These are phyloP conservation scores for Xeromyces bisporus DNA, from an alignment of 495 filamentous ascomycete genomes.

Conservation along the genomic window DNA sequence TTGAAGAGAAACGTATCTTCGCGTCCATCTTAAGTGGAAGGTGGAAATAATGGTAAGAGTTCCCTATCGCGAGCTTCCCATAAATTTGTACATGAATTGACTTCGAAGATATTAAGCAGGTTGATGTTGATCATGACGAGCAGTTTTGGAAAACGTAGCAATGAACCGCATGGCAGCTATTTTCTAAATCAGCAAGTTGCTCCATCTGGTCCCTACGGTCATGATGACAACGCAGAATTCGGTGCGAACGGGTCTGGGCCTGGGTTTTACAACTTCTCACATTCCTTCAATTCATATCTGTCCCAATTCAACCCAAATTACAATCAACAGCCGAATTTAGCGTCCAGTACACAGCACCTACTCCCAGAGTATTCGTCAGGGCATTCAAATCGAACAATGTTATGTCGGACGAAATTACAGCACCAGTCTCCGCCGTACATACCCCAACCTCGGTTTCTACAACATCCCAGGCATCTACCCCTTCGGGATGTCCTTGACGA, in stretches of 20 bases:
- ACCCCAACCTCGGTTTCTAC: constrained; percentile 19
- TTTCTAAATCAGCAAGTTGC: constrained; percentile 22
- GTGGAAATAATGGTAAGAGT: neutral
- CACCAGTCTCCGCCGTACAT: constrained; percentile 20
- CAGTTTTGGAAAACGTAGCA: constrained; percentile 20
- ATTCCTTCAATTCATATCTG: constrained; percentile 19
- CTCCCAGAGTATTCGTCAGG: constrained; percentile 15
- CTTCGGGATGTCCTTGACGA: constrained; percentile 19
- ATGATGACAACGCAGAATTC: constrained; percentile 19
- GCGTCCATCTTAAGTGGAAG: neutral
- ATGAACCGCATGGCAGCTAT: constrained; percentile 21
- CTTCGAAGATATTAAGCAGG: neutral
- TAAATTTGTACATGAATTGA: neutral
- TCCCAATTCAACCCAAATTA: constrained; percentile 20
- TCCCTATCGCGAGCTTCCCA: neutral
- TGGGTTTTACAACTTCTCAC: constrained; percentile 19
- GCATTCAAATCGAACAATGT: constrained; percentile 18
- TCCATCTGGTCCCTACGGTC: constrained; percentile 17
- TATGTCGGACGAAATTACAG: constrained; percentile 17
- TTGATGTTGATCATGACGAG: constrained; percentile 14
- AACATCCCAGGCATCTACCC: constrained; percentile 20
- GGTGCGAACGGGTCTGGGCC: constrained; percentile 14
- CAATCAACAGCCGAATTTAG: constrained; percentile 15
- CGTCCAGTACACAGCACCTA: constrained; percentile 15
- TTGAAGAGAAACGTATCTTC: too few species aligned